A percentile compares a stretch with the other conserved stretches of the same genome.
Conservation (phyloP, 345 rosid genomes). For the Lumnitzera littorea region DNA sequence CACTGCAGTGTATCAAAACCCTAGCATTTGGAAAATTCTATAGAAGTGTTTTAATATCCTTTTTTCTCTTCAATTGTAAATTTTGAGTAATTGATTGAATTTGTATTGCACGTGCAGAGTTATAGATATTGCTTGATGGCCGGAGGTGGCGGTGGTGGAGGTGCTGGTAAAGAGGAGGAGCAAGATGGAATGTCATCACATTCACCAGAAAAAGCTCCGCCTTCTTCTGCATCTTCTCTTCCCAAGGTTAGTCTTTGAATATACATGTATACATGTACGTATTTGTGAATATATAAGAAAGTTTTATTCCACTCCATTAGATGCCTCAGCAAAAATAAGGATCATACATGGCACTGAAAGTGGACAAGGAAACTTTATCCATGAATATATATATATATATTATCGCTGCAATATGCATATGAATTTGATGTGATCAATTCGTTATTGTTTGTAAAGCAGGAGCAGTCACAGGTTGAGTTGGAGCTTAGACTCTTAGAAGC, state of each 20-base stretch:
- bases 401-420: background rate
- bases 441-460: conserved; percentile 30
- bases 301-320: no score
- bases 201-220: conserved; percentile 94
- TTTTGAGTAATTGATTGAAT: no score
- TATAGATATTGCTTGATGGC: conserved; percentile 4
- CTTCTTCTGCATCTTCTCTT: conserved; percentile 90
- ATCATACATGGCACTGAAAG: no score
- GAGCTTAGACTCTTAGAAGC: conserved; percentile 91
- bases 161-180: conserved; percentile 51
- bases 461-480: conserved; percentile 90
- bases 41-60: no score
- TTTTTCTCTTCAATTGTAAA: no score
- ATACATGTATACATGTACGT: background rate
- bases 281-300: background rate
- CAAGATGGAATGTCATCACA: conserved; percentile 93
- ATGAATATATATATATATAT: background rate
- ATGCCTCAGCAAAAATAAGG: no score
- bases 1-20: no score
- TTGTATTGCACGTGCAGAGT: no score
- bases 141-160: conserved; percentile 25
- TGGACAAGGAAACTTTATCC: background rate
- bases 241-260: conserved; percentile 47
- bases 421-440: background rate
- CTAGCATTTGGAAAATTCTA: no score